Base-by-base conservation (phyloP, 78 protist species). In the Planoprotostelium fungivorum region DNA sequence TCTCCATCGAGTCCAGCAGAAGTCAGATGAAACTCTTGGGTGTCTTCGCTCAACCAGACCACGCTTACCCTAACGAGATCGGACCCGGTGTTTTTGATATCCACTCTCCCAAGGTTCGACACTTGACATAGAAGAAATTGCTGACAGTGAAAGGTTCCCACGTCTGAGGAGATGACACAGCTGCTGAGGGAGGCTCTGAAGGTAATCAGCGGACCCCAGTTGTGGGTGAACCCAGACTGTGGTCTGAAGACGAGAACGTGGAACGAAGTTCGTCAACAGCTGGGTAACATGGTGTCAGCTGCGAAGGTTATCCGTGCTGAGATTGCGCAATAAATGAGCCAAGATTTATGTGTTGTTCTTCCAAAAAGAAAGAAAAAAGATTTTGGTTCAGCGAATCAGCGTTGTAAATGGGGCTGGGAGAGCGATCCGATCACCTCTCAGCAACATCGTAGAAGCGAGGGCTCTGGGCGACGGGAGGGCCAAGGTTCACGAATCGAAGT, bases 71-170 rank as follows among this genome's bases (percentile, higher is more conserved):
- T 10, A 91, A 88, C 83, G 96, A 92, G 37, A 91, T 96, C 83
- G 97, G 97, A 51, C 96, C 97, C 83, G 97, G 97, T 39, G 95
- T 96, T 29, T 96, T 93, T 37, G 97, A 96, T 89, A 96, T 96
- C 87, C 97, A 96, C 85, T 92, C 95, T 0, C 97, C 97, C 63
- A 63, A 93, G 38, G n/a, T n/a, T n/a, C n/a, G n/a, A n/a, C n/a
- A n/a, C n/a, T n/a, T n/a, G n/a, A n/a, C n/a, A n/a, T n/a, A n/a
- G n/a, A n/a, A n/a, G n/a, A n/a, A n/a, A n/a, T n/a, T n/a, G n/a
- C n/a, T n/a, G n/a, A n/a, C n/a, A n/a, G n/a, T n/a, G n/a, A n/a
- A n/a, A n/a, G n/a, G 88, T 96, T 37, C 97, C 97, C 38, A 89
- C 91, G 1, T 38, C 63, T 1, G 93, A 84, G 35, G 95, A 96